Evolutionary conservation across 2,329 filamentous ascomycete species (phyloP).

Genomic region (Aspergillus unguis): DNA sequence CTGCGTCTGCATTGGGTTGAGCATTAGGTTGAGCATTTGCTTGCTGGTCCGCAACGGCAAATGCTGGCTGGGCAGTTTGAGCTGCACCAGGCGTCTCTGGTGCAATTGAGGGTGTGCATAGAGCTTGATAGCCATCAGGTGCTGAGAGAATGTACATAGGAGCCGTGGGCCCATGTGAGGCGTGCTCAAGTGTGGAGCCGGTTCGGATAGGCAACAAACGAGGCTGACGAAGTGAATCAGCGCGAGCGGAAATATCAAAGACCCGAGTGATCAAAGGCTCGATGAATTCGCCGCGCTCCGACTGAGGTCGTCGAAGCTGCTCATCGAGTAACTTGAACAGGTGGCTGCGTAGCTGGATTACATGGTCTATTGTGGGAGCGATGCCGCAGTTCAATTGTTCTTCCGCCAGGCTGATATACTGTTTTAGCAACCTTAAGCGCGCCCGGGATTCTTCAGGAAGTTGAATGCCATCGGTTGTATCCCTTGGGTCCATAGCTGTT

Average conservation of each 20-base stretch:
- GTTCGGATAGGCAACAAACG: constrained; percentile 8
- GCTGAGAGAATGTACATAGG: constrained; percentile 45
- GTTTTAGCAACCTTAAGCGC: constrained; percentile 20
- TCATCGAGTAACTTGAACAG: constrained; percentile 33
- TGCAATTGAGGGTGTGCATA: constrained; percentile 41
- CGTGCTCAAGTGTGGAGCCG: background rate
- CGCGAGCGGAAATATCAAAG: constrained; percentile 29
- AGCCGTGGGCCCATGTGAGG: constrained; percentile 8
- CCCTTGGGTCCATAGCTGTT: background rate
- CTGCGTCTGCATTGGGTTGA: constrained; percentile 18
- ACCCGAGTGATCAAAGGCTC: constrained; percentile 30
- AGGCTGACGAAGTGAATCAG: constrained; percentile 30
- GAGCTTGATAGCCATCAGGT: constrained; percentile 44
- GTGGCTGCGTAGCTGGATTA: constrained; percentile 29
- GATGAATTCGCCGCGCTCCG: constrained; percentile 23
- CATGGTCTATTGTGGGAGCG: constrained; percentile 29
- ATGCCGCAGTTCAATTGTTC: constrained; percentile 26
- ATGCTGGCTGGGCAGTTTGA: background rate
- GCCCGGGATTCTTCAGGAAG: constrained; percentile 13
- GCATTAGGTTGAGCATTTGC: constrained; percentile 12
- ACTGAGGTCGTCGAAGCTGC: constrained; percentile 26
- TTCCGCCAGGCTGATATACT: constrained; percentile 28
- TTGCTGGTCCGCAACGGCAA: constrained; percentile 3
- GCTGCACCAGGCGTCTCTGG: constrained; percentile 20
- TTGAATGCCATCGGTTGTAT: background rate